Evolutionary conservation across 106 monocot species (phyloP), one percentile per base, ranked within the genome.

Genomic region (Acorus calamus): DNA sequence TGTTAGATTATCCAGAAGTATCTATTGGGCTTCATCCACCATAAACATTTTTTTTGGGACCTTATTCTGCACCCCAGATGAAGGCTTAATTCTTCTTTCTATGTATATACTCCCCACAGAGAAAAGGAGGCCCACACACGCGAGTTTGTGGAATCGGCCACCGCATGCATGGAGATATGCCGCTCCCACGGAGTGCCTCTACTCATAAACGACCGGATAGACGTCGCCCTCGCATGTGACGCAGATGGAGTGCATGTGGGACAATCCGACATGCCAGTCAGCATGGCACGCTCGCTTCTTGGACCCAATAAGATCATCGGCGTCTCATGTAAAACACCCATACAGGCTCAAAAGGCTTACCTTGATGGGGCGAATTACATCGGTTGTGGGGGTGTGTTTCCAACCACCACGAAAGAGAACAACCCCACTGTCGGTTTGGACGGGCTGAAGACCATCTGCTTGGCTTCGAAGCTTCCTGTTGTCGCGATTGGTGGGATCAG

Each of bases 171-270:
- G 55, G 80, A 81, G 11, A 73, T 92, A n/a, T 98, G 98, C 76
- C 79, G 70, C n/a, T 57, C 76, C 47, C 61, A 65, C 14, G 57
- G 82, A 6, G 85, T 98, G 11, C 80, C 85, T 2, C 61, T 98
- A n/a, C 56, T 98, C 49, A 88, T 98, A 65, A 98, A 98, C 45
- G 92, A 92, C 66, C 76, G 98, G 48, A 71, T 98, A 3, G 98
- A 98, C 49, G 81, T 98, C 7, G 92, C 98, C 6, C 92, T 98
- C 52, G 92, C 92, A 47, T 92, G 83, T 49, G 78, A 83, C 66
- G 91, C 98, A 2, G 88, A 98, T 64, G 98, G 98, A 6, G 98
- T 98, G 49, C 98, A 98, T 64, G 80, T 92, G 0, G 92, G 98
- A 56, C 98, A 98, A 53, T 92, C 88, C 0, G 98, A 98, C 71